Conservation (phyloP, 169 alveolate species). For the Plasmodium blacklocki region DNA sequence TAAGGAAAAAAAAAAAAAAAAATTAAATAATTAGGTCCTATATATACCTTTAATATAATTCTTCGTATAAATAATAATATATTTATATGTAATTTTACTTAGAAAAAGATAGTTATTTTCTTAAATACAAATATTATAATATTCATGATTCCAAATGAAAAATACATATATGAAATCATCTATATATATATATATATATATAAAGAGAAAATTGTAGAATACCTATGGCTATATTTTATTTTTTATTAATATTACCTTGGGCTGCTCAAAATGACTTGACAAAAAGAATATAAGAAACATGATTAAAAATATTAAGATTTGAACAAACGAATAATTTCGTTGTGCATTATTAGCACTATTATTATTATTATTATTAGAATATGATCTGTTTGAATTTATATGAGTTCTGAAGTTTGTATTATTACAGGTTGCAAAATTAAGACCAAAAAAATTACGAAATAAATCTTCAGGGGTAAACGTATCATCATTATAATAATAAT, state of each 20-base stretch:
- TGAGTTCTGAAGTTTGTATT: slow-evolving; percentile 47
- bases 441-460: slow-evolving; percentile 87
- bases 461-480: slow-evolving; percentile 87
- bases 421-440: slow-evolving; percentile 74
- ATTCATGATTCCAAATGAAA: neutral
- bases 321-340: slow-evolving; percentile 38
- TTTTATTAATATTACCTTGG: slow-evolving; percentile 37
- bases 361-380: slow-evolving; percentile 31
- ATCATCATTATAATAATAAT: slow-evolving; percentile 80
- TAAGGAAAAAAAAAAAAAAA: slow-evolving; percentile 25
- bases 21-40: neutral
- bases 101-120: no score
- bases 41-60: neutral
- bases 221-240: no score
- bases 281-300: slow-evolving; percentile 70
- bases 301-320: slow-evolving; percentile 47
- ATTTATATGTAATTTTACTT: no score
- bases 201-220: neutral
- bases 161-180: neutral
- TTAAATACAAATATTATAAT: no score
- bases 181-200: neutral
- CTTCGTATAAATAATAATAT: neutral
- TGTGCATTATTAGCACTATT: slow-evolving; percentile 28
- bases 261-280: slow-evolving; percentile 76
- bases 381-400: slow-evolving; percentile 27